Evolutionary conservation across 371 early-diverging fungal species (phyloP), one percentile per base, ranked within the genome.

Genomic region (Entomophthora muscae): DNA sequence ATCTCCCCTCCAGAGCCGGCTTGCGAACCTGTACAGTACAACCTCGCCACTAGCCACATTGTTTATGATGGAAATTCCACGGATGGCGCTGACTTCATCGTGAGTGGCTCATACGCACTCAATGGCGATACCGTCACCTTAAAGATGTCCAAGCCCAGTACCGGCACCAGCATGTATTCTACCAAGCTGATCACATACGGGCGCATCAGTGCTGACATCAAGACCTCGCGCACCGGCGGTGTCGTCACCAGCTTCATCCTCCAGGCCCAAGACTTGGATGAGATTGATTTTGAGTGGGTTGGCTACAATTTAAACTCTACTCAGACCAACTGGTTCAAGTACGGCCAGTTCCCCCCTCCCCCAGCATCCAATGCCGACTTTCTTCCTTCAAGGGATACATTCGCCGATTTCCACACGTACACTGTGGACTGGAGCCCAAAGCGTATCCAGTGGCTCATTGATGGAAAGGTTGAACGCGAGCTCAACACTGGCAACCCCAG

Each of bases 281-380:
- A 86, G 67, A 81, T 86, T 52, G 88, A 86, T 68, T 86, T 75
- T 67, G 86, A 88, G 70, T 82, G 79, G 75, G 79, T 82, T 32
- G 85, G 85, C 23, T 67, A 66, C 22, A 67, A 77, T 61, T 70
- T 70, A 12, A 67, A 65, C 52, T 72, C 72, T 27, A 81, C 77
- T 22, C 80, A 85, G 68, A 72, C 83, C 67, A 85, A 85, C 76
- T 83, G 75, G 69, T 87, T 81, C 70, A 81, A 74, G 70, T 68
- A 76, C 66, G 80, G 79, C 53, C 63, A 71, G 32, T 76, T 78
- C 24, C 79, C 73, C 65, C 72, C 70, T 58, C 78, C 73, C 32
- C 73, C 76, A 67, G 69, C 68, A 32, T 10, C 26, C 0, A 24
- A 69, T 29, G 64, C 54, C 2, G 0, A 52, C 0, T 51, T 75